These are phyloP conservation scores for Scheffersomyces stambukii DNA, from an alignment of 1,139 yeast genomes.

Conservation along the genomic window DNA sequence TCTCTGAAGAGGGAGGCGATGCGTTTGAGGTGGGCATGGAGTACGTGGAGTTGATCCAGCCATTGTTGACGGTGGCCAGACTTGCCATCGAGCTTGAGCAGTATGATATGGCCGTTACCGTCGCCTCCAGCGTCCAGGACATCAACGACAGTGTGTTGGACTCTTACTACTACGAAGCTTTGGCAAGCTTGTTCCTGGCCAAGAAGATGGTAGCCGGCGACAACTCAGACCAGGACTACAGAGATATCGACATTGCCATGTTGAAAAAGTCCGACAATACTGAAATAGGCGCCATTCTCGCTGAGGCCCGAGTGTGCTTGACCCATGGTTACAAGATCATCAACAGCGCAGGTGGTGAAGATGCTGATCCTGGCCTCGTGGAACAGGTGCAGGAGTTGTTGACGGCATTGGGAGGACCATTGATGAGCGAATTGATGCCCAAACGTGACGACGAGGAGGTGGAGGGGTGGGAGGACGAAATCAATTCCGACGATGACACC, in stretches of 20 bases:
- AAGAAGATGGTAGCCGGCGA: constrained; percentile 28
- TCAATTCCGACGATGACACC: constrained; percentile 27
- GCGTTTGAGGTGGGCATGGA: constrained; percentile 45
- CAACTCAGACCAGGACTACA: constrained; percentile 43
- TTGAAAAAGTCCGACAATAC: constrained; percentile 26
- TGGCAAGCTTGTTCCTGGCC: constrained; percentile 61
- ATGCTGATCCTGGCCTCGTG: constrained; percentile 52
- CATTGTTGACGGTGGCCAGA: constrained; percentile 64
- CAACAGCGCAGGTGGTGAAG: constrained; percentile 40
- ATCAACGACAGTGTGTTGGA: constrained; percentile 83
- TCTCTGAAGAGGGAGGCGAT: constrained; percentile 16
- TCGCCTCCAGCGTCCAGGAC: constrained; percentile 61
- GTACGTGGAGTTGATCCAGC: constrained; percentile 61
- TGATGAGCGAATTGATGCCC: constrained; percentile 44
- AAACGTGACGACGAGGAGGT: constrained; percentile 38
- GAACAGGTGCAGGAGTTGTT: constrained; percentile 49
- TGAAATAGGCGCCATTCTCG: constrained; percentile 27
- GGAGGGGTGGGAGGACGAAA: constrained; percentile 45
- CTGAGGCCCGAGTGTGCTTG: constrained; percentile 50
- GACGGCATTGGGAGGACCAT: constrained; percentile 56
- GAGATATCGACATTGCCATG: constrained; percentile 37
- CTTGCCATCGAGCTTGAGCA: constrained; percentile 74
- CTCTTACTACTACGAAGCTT: constrained; percentile 75
- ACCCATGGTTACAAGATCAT: constrained; percentile 53
- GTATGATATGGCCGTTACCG: constrained; percentile 59